Percentiles rank a stretch among this genome's conserved stretches.
Evolutionary conservation across 352 stramenopile genomes (phyloP).

Genomic region (Pythium sukuiense): DNA sequence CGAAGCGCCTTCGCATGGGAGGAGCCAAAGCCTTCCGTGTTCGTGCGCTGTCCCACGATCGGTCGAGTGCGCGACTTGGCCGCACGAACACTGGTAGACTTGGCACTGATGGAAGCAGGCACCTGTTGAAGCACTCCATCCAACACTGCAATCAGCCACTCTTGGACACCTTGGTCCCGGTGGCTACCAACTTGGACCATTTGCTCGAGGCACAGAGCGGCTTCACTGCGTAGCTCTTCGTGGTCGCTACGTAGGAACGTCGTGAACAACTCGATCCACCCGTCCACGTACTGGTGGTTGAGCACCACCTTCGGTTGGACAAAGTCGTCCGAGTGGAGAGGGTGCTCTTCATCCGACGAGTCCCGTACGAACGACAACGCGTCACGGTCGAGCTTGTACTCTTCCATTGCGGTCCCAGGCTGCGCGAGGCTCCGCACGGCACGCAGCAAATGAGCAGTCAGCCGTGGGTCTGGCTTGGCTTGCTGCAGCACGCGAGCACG

Average conservation of each 20-base stretch:
- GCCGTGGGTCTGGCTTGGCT: constrained; percentile 31
- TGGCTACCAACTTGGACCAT: constrained; percentile 43
- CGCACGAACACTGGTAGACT: constrained; percentile 60
- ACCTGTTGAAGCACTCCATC: constrained; percentile 65
- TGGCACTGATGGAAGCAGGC: constrained; percentile 38
- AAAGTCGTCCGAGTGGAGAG: constrained; percentile 59
- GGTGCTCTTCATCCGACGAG: constrained; percentile 45
- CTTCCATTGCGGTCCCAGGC: constrained; percentile 3
- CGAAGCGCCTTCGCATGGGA: constrained; percentile 61
- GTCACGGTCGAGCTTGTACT: constrained; percentile 50
- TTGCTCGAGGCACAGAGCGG: constrained; percentile 58
- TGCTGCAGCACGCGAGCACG: constrained; percentile 37
- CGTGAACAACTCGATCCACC: constrained; percentile 81
- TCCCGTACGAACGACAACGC: constrained; percentile 65
- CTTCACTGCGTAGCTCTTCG: constrained; percentile 44
- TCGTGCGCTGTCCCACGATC: constrained; percentile 35
- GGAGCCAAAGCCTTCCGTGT: constrained; percentile 35
- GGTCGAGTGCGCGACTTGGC: constrained; percentile 60
- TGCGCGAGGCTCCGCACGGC: constrained; percentile 52
- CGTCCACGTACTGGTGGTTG: constrained; percentile 57
- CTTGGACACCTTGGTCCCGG: constrained; percentile 62
- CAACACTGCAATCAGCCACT: constrained; percentile 75
- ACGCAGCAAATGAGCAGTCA: constrained; percentile 52
- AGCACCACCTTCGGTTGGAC: constrained; percentile 43
- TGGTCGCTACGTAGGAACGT: constrained; percentile 56